These are phyloP conservation scores for Ascodesmis nigricans DNA, from an alignment of 495 filamentous ascomycete genomes.

Conservation along the genomic window DNA sequence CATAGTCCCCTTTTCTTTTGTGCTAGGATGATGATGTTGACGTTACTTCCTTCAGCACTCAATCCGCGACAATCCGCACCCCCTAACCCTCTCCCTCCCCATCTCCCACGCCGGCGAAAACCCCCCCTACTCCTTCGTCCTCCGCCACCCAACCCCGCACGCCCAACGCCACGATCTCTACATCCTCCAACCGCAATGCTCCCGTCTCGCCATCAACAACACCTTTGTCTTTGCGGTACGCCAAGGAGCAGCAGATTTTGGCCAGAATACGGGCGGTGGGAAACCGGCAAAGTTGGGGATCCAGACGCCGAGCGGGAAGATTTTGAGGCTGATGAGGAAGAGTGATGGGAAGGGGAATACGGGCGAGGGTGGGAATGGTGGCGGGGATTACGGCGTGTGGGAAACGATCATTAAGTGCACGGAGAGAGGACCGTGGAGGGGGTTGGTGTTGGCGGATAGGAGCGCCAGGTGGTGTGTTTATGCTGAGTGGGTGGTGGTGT, in stretches of 20 bases:
- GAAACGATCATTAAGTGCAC: slow-evolving; percentile 96
- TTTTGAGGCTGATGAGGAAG: slow-evolving; percentile 72
- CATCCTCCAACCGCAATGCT: slow-evolving; percentile 82
- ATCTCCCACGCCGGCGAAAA: slow-evolving; percentile 79
- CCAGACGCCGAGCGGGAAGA: slow-evolving; percentile 88
- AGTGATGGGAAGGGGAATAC: slow-evolving; percentile 51
- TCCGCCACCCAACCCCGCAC: slow-evolving; percentile 87
- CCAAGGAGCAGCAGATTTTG: slow-evolving; percentile 68
- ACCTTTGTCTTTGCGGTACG: slow-evolving; percentile 93
- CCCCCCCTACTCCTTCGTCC: slow-evolving; percentile 77
- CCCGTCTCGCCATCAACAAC: slow-evolving; percentile 69
- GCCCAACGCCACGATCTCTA: slow-evolving; percentile 93
- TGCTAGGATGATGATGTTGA: neutral
- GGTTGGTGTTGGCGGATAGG: slow-evolving; percentile 79
- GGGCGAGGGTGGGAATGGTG: slow-evolving; percentile 16
- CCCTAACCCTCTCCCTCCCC: slow-evolving; percentile 74
- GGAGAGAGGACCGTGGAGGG: slow-evolving; percentile 76
- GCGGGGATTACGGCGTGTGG: slow-evolving; percentile 37
- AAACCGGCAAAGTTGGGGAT: slow-evolving; percentile 94
- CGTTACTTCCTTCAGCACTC: slow-evolving; percentile 34
- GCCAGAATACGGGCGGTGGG: no score
- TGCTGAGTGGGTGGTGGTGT: slow-evolving; percentile 62
- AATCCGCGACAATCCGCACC: slow-evolving; percentile 79
- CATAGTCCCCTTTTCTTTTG: neutral
- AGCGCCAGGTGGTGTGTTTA: slow-evolving; percentile 97